A percentile compares a stretch with the other conserved stretches of the same genome.
Conservation (phyloP, 441 rosid species). For the Erysimum cheiri region DNA sequence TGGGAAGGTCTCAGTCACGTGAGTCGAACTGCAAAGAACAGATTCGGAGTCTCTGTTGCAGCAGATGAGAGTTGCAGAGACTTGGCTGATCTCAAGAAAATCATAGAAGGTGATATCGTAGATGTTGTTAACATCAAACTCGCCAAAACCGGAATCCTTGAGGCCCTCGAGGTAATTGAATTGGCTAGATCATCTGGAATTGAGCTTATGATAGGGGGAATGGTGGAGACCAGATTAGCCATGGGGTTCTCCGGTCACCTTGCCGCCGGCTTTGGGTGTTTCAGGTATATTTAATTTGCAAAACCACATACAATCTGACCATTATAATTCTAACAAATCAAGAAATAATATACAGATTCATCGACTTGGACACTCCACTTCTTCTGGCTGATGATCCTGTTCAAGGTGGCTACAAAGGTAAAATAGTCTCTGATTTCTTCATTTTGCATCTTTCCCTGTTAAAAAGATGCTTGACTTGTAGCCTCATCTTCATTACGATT, state of each 20-base stretch:
- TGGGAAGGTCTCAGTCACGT: slow-evolving; percentile 92
- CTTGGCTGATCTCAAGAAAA: slow-evolving; percentile 69
- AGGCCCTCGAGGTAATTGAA: slow-evolving; percentile 78
- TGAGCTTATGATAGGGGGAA: slow-evolving; percentile 86
- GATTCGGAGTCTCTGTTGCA: slow-evolving; percentile 77
- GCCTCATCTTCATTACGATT: background rate
- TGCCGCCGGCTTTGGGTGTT: slow-evolving; percentile 88
- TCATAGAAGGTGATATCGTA: slow-evolving; percentile 63
- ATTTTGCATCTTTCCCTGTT: slow-evolving; percentile 13
- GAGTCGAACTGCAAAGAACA: slow-evolving; percentile 60
- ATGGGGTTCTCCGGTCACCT: slow-evolving; percentile 97
- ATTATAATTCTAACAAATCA: slow-evolving; percentile 8
- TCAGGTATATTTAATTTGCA: slow-evolving; percentile 54
- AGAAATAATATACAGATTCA: slow-evolving; percentile 54
- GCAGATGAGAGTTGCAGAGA: slow-evolving; percentile 94
- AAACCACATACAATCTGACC: background rate
- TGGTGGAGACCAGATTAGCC: slow-evolving; percentile 92
- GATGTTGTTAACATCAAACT: slow-evolving; percentile 87
- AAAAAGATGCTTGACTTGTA: background rate
- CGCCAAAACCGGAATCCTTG: slow-evolving; percentile 80
- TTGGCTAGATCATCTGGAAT: slow-evolving; percentile 65
- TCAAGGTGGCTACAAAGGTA: slow-evolving; percentile 84
- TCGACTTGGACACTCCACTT: slow-evolving; percentile 89
- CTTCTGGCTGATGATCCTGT: slow-evolving; percentile 91
- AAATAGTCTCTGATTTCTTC: slow-evolving; percentile 30